Evolutionary conservation across 345 rosid species (phyloP), one percentile per base, ranked within the genome.

Genomic region (Eucalyptus camaldulensis): DNA sequence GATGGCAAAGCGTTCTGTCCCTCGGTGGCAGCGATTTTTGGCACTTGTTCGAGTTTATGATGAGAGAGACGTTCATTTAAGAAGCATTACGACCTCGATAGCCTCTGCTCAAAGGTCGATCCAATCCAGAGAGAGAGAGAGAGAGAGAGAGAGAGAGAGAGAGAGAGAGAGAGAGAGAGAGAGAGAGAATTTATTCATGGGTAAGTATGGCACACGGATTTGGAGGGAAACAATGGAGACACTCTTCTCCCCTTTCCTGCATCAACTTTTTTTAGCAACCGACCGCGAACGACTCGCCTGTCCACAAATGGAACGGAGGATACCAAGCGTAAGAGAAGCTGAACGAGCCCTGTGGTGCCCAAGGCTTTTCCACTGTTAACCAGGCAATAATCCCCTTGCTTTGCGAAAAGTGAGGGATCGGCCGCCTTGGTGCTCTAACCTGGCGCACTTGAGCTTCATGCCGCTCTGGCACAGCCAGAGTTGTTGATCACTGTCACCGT

Each of bases 291-390:
- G 86, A 76, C 4, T 58, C 40, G 17, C 33, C 29, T 1, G 90
- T 92, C 54, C 50, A 56, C 21, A 90, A 11, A 11, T 45, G 5
- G 87, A 89, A 88, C 47, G 88, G 92, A 54, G 93, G 92, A 43
- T 92, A 88, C 94, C 92, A 92, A 13, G 90, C 90, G 31, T 91
- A 90, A 51, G 89, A 87, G 89, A 91, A 90, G 15, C 29, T 24
- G 49, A 91, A 49, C 7, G 90, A 51, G 44, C 51, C 15, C 21
- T 19, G 24, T 10, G 87, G 67, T 31, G 4, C 65, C 65, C 76
- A 92, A 25, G 85, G 88, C 43, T 7, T 86, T 80, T 76, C 92
- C 92, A 49, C 47, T 69, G 86, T 80, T 86, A 10, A 91, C 76
- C 6, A 91, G 90, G 53, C 91, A 90, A 12, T 13, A 22, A 14